Evolutionary conservation across 2,329 filamentous ascomycete genomes (phyloP).

Genomic region (Claviceps africana): DNA sequence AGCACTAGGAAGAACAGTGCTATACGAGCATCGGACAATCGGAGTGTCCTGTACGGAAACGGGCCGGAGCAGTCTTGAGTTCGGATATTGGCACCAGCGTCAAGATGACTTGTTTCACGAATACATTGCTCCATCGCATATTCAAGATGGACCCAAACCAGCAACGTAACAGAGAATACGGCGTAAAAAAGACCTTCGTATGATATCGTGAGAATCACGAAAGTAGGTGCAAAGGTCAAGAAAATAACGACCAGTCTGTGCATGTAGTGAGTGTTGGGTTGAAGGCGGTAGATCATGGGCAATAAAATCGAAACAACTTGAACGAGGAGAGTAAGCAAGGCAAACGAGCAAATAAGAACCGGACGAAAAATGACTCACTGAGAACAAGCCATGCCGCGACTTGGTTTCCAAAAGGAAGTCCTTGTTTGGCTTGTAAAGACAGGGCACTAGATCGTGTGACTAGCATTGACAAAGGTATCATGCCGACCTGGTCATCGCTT

Average conservation of each 20-base stretch:
- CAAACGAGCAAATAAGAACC: background rate
- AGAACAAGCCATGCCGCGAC: slow-evolving; percentile 72
- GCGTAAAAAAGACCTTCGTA: slow-evolving; percentile 97
- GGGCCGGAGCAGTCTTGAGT: background rate
- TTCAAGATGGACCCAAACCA: slow-evolving; percentile 87
- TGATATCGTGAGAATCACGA: slow-evolving; percentile 91
- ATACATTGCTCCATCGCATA: background rate
- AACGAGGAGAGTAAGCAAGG: background rate
- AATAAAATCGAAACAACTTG: slow-evolving; percentile 60
- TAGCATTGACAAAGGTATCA: slow-evolving; percentile 66
- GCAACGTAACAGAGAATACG: slow-evolving; percentile 65
- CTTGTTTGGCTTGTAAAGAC: slow-evolving; percentile 71
- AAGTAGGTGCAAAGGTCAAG: slow-evolving; percentile 80
- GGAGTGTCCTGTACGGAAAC: slow-evolving; percentile 46
- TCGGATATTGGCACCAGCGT: background rate
- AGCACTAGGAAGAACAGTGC: slow-evolving; percentile 92
- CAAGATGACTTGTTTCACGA: background rate
- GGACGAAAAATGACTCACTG: slow-evolving; percentile 30
- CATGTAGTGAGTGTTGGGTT: slow-evolving; percentile 76
- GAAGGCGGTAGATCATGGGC: slow-evolving; percentile 67
- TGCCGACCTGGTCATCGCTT: slow-evolving; percentile 41
- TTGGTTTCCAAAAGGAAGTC: slow-evolving; percentile 78
- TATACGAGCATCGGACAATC: slow-evolving; percentile 71
- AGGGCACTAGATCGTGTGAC: slow-evolving; percentile 78
- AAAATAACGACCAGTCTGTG: slow-evolving; percentile 83